Base-by-base conservation (phyloP, 176 grass and related monocot species). In the Oryza brachyantha region DNA sequence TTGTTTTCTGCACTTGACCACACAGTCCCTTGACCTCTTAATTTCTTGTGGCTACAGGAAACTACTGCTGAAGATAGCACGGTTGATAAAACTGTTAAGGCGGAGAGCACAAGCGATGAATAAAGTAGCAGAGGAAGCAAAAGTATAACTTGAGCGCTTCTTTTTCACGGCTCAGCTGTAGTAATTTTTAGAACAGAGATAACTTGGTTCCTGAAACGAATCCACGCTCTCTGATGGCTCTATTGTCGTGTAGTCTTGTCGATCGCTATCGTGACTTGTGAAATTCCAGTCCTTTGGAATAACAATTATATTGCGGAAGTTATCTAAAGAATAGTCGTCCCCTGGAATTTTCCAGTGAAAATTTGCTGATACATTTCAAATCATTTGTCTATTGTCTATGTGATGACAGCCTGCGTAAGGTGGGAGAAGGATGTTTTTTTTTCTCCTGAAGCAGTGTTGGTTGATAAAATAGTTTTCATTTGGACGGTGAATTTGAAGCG, bases 1-100 rank as follows among this genome's bases (percentile, higher is more conserved):
- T 55, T 29, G 19, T 83, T 66, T 72, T 39, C 31, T 50, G 22
- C 12, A 3, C 9, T 37, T 39, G 27, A 36, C 7, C 8, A 21
- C 14, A 26, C 12, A 13, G 29, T 79, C 73, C 40, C 14, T 5
- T 35, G 27, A n/a, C 4, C 12, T 59, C 48, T n/a, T 4, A 2
- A 2, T 28, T 57, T 55, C 34, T 58, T 45, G 17, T 78, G 67
- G 36, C 28, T 21, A 45, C 66, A 81, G 87, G 82, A 85, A 70
- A 46, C 28, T 8, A 22, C 32, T 1, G 43, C 64, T 38, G 70
- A 75, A 48, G 63, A 64, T 80, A n/a, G 2, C 8, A 17, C 3
- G 1, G 60, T 1, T 1, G 41, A 48, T 16, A 9, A 80, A 63
- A 64, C 34, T 58, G 29, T 24, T 1, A 40, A 72, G 70, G 78